Conservation (phyloP, 116 monocot species). For the Phalaenopsis hybrid region DNA sequence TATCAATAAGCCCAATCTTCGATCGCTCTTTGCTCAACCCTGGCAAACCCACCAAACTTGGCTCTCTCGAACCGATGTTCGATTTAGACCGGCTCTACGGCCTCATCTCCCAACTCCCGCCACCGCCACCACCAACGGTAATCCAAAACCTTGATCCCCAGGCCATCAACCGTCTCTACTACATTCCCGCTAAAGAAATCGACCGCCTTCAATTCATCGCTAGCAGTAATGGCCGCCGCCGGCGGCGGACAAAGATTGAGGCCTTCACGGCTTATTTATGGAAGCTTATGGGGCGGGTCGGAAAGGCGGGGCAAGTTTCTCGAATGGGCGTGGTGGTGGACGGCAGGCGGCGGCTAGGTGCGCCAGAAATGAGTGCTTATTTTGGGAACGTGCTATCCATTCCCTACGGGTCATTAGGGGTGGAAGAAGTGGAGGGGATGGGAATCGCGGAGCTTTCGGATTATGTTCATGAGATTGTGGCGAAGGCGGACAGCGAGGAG, state of each 20-base stretch:
- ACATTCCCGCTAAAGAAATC: slow-evolving; percentile 25
- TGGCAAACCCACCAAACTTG: not conserved
- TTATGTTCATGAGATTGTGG: slow-evolving; percentile 25
- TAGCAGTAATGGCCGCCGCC: not conserved
- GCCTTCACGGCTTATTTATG: slow-evolving; percentile 50
- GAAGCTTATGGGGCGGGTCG: slow-evolving; percentile 14
- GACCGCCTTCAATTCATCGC: slow-evolving; percentile 15
- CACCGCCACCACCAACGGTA: not conserved
- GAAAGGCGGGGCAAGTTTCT: not conserved
- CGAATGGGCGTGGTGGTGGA: slow-evolving; percentile 41
- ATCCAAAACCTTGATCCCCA: not conserved
- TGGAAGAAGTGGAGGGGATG: not conserved
- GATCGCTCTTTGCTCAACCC: slow-evolving; percentile 27
- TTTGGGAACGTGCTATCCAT: slow-evolving; percentile 44
- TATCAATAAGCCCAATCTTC: slow-evolving; percentile 21
- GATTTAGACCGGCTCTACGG: slow-evolving; percentile 25
- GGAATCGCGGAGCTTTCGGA: slow-evolving; percentile 18
- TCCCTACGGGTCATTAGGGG: not conserved
- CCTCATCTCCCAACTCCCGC: slow-evolving; percentile 8
- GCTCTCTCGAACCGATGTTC: not conserved
- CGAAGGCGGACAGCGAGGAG: slow-evolving; percentile 16
- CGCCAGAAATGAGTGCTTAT: slow-evolving; percentile 2
- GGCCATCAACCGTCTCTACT: slow-evolving; percentile 42
- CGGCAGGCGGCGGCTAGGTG: slow-evolving; percentile 23
- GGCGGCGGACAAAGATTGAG: slow-evolving; percentile 26